Base-by-base conservation (phyloP, 2,329 filamentous ascomycete species). In the Fusarium lateritium region DNA sequence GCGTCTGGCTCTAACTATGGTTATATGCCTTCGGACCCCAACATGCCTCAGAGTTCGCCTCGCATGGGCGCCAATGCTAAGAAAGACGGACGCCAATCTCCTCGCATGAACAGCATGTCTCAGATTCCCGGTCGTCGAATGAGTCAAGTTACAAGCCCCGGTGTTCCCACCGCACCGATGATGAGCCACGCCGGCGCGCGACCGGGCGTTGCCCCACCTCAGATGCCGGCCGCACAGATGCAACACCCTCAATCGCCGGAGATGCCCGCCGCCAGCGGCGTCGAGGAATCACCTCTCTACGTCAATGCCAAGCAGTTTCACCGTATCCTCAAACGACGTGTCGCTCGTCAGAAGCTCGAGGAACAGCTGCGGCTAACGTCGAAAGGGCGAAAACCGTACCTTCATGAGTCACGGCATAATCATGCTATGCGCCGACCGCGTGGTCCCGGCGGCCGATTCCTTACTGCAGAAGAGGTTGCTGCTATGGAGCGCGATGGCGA, bases 301-400 rank as follows among this genome's bases (percentile, higher is more conserved):
- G 96, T 99, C 76, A 99, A 99, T 75, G 96, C 96, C 7, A 99
- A 99, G 79, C 96, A 99, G 76, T 99, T 99, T 73, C 96, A 99
- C 78, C 92, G 96, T 26, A 99, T 99, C 49, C 82, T 99, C 56
- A 98, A 99, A 84, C 89, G 96, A 60, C 89, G 96, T 62, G 94
- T 98, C 68, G 96, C 96, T 8, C 89, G 96, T 34, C 96, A 98
- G 80, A 94, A 93, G 78, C 85, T 99, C 17, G 96, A 99, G 79
- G 96, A 99, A 79, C 93, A 94, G 56, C 82, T 99, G 43, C 89
- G 96, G 42, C 83, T 98, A 60, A 98, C 96, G 0, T 97, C 92
- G 11, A 99, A 99, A 82, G 95, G 95, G 26, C 90, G 96, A 36
- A 98, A 98, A 82, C 96, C 96, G 5, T 99, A 99, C 76, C 86